Evolutionary conservation across 148 eudicot species (phyloP), one percentile per base, ranked within the genome.

Genomic region (Chenopodium berlandieri): DNA sequence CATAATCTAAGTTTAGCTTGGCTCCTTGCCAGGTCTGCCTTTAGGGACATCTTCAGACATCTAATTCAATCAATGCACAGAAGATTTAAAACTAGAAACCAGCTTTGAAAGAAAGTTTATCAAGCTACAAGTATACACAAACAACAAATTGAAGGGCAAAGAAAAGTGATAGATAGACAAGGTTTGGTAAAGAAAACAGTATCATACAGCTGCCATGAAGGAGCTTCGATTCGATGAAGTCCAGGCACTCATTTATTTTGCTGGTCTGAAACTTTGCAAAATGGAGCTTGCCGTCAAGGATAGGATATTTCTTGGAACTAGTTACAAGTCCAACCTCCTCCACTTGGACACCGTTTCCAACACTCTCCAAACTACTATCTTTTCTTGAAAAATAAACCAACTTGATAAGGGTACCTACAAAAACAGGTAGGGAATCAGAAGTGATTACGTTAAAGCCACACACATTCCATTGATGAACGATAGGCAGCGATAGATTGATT

Each of bases 221-320:
- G 83, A 85, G 88, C 85, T 91, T 94, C 40, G 95, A 85, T 73
- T 88, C 88, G 78, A 96, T 86, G 80, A 92, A 96, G 52, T 96
- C 93, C 79, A 96, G 77, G 88, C 99, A 96, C 63, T 94, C 97
- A 69, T 85, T 81, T 77, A 94, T 91, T 86, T 92, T 96, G 83
- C 82, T 81, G 30, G 98, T 94, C 89, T 96, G 98, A 79, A 96
- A 96, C 82, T 84, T 91, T 77, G 88, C 87, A 89, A 96, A 96
- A 84, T 91, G 92, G 75, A 96, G 98, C 84, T 83, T 92, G 71
- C 94, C 97, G 48, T 82, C 77, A 9, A 89, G 87, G 74, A 86
- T 58, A 32, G 86, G 85, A 82, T 80, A 67, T 56, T 87, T 79
- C 13, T 22, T 73, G 56, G 80, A 72, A 66, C 85, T 82, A 75